Percentiles rank a stretch among this genome's conserved stretches.
Evolutionary conservation across 768 basidiomycete genomes (phyloP).

Genomic region (Kwoniella europaea): DNA sequence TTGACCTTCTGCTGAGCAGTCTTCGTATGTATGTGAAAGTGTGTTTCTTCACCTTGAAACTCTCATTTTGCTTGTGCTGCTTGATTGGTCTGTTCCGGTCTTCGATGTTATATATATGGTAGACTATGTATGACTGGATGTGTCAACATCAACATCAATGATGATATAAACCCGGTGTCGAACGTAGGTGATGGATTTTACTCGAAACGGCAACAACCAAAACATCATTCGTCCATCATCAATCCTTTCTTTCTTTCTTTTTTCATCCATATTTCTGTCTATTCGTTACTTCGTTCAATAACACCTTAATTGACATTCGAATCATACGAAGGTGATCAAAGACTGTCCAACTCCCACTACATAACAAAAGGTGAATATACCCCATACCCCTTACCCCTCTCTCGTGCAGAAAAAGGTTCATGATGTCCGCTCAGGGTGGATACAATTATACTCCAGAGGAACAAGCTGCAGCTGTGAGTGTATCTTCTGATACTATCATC

Average conservation of each 20-base stretch:
- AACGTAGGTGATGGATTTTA: background rate
- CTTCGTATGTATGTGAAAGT: background rate
- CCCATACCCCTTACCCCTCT: background rate
- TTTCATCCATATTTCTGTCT: background rate
- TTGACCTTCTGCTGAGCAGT: no score
- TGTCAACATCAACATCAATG: no score
- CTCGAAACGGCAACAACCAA: background rate
- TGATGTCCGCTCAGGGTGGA: conserved; percentile 34
- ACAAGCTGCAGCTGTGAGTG: conserved; percentile 53
- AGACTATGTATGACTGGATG: no score
- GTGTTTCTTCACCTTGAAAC: background rate
- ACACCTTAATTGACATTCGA: no score
- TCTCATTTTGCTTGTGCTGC: background rate
- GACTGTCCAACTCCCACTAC: background rate
- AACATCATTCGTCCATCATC: background rate
- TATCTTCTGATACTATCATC: no score
- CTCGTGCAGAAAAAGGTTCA: conserved; percentile 5
- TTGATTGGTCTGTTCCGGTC: background rate
- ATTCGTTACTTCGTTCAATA: background rate
- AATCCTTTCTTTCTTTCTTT: background rate
- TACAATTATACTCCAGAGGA: conserved; percentile 49
- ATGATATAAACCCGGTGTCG: no score
- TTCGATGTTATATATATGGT: background rate
- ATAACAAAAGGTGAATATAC: conserved; percentile 1
- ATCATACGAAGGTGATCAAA: background rate